A percentile compares a stretch with the other conserved stretches of the same genome.
Evolutionary conservation across 805 yeast genomes (phyloP).

Genomic region (Hanseniaspora hatyaiensis): DNA sequence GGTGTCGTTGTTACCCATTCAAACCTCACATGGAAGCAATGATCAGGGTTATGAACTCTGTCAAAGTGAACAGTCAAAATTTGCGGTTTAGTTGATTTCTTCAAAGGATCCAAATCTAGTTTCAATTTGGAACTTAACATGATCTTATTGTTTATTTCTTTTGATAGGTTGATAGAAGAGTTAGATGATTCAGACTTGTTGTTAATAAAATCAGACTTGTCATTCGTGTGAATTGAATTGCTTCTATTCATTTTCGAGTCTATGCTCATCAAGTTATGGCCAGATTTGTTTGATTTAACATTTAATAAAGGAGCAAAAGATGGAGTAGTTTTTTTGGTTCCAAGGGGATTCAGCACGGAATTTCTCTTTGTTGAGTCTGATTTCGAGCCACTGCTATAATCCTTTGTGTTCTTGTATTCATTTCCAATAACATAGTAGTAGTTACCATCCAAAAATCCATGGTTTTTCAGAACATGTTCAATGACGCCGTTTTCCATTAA

Average conservation of each 20-base stretch:
- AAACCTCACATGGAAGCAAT: constrained; percentile 78
- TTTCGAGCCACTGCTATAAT: no score
- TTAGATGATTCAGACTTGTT: neutral
- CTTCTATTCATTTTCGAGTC: neutral
- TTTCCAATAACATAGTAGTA: constrained; percentile 67
- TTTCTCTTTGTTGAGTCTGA: no score
- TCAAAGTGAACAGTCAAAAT: constrained; percentile 77
- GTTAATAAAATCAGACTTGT: constrained; percentile 14
- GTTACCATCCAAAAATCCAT: constrained; percentile 82
- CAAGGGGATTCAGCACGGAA: neutral
- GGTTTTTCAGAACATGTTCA: constrained; percentile 72
- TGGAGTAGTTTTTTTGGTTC: neutral
- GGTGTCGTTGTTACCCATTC: constrained; percentile 93
- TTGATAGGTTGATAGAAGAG: no score
- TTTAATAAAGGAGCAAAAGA: constrained; percentile 13
- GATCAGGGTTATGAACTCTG: constrained; percentile 84
- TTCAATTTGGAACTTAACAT: constrained; percentile 55
- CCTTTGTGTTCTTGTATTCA: constrained; percentile 34
- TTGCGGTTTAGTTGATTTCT: constrained; percentile 66
- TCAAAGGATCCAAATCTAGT: constrained; percentile 63
- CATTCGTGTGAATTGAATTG: constrained; percentile 8
- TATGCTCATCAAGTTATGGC: neutral
- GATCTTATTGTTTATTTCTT: no score
- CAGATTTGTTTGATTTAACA: neutral
- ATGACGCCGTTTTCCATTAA: constrained; percentile 64